Base-by-base conservation (phyloP, 805 yeast genomes). In the Kodamaea kaohsiungensis region DNA sequence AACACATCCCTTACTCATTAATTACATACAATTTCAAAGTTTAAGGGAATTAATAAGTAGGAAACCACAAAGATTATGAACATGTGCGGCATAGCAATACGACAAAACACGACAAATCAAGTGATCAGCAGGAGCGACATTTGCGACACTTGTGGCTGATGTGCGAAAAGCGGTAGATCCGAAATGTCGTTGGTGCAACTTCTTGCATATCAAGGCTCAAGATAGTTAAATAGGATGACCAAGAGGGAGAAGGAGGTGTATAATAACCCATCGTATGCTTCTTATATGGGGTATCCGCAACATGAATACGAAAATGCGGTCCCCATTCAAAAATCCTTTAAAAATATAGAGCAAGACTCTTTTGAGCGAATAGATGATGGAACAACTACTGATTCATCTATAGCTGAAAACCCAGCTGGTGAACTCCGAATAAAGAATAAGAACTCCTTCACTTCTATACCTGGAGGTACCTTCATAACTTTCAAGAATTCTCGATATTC, bases 171-270 rank as follows among this genome's bases (percentile, higher is more conserved):
- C 35, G 35, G 10, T 5, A 30, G 13, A 30, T 30, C 35, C 13
- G 13, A 30, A 30, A 30, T 30, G 35, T 30, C 35, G 35, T 30
- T 30, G n/a, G n/a, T n/a, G 25, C 25, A 22, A 22, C 25, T 22
- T 5, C 5, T 30, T 30, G 35, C 5, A 30, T 22, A 22, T 30
- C 35, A 30, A 30, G 35, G 35, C 35, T 30, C 35, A 30, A 30
- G 35, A 9, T 30, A 22, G 35, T 5, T 9, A 30, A 12, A 5
- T 30, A 30, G 17, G 17, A 50, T 50, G 53, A 50, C 53, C 37
- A 50, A 50, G 48, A 48, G 45, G 43, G 37, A 30, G 53, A 48
- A 43, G 48, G 45, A 43, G 43, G 53, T 33, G 48, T 46, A 18
- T 22, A 18, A 43, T 13, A 50, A 13, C 17, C 43, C 39, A 9